A percentile compares a stretch with the other conserved stretches of the same genome.
These are phyloP conservation scores for Thielaviopsis ethacetica DNA, from an alignment of 2,329 filamentous ascomycete genomes.

Conservation along the genomic window DNA sequence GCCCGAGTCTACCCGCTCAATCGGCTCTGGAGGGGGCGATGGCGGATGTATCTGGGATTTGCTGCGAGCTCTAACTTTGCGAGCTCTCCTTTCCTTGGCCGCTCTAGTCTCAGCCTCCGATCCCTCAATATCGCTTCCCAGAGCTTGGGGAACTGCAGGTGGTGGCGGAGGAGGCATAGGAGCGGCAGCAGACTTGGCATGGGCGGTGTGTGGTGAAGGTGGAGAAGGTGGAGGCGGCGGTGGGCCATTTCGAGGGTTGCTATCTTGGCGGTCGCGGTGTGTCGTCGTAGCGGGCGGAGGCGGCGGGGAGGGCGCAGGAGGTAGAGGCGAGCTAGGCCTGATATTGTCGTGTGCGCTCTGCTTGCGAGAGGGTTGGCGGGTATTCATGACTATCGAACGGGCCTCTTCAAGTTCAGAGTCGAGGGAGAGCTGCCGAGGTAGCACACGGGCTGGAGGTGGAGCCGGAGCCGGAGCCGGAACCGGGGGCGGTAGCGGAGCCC, in stretches of 20 bases:
- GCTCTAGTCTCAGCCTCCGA: conserved; percentile 9
- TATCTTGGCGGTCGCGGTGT: neutral
- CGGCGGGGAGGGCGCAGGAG: neutral
- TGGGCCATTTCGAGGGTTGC: conserved; percentile 1
- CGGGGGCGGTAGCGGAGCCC: neutral
- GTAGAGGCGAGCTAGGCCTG: neutral
- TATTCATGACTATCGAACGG: conserved; percentile 2
- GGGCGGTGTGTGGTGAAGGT: neutral
- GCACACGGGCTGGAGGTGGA: neutral
- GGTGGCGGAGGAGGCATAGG: neutral
- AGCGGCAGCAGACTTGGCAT: neutral
- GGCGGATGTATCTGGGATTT: conserved; percentile 7
- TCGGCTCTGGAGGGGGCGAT: conserved; percentile 8
- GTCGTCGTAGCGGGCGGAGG: neutral
- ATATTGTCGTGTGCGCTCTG: conserved; percentile 2
- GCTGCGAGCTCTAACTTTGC: conserved; percentile 8
- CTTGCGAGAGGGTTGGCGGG: conserved; percentile 3
- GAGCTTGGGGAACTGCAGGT: neutral
- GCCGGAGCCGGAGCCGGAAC: conserved; percentile 5
- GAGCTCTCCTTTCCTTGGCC: conserved; percentile 8
- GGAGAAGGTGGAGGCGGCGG: conserved; percentile 7
- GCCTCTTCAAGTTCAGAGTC: conserved; percentile 11
- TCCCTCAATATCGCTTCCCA: neutral
- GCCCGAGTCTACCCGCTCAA: neutral
- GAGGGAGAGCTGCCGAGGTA: neutral